Evolutionary conservation across 768 basidiomycete species (phyloP).

Genomic region (Auriscalpium vulgare): DNA sequence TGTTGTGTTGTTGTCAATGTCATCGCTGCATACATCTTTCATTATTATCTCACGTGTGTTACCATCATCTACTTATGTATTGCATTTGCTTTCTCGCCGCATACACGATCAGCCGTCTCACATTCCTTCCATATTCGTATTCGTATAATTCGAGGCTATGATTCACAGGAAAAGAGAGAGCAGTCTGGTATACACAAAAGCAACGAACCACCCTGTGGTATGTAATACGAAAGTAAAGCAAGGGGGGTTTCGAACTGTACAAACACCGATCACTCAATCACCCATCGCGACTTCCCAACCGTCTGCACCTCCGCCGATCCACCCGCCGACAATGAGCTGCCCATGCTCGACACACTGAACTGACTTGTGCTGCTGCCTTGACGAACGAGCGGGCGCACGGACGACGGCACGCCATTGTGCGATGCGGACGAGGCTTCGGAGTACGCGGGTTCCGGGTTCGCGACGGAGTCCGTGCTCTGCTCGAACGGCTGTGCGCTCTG

Average conservation of each 20-base stretch:
- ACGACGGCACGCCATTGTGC: neutral
- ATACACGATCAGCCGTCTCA: neutral
- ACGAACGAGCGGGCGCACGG: slow-evolving; percentile 19
- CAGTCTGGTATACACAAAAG: neutral
- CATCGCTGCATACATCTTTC: neutral
- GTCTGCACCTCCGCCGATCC: neutral
- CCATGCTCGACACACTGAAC: slow-evolving; percentile 30
- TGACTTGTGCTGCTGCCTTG: slow-evolving; percentile 32
- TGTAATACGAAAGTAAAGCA: neutral
- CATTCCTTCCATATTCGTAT: neutral
- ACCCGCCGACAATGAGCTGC: neutral
- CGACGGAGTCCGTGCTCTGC: slow-evolving; percentile 1
- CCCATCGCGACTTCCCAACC: slow-evolving; percentile 36
- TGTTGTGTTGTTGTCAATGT: neutral
- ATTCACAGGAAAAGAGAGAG: neutral
- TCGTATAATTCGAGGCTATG: neutral
- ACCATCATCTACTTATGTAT: too few relatives aligned
- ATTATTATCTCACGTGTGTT: neutral
- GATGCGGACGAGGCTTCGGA: neutral
- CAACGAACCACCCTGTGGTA: slow-evolving; percentile 8
- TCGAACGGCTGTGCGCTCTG: slow-evolving; percentile 22
- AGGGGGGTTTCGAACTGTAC: neutral
- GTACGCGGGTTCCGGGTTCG: neutral
- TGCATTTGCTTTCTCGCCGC: too few relatives aligned
- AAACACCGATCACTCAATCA: slow-evolving; percentile 39